Conservation (phyloP, 2,329 filamentous ascomycete genomes). For the Massarina eburnea region DNA sequence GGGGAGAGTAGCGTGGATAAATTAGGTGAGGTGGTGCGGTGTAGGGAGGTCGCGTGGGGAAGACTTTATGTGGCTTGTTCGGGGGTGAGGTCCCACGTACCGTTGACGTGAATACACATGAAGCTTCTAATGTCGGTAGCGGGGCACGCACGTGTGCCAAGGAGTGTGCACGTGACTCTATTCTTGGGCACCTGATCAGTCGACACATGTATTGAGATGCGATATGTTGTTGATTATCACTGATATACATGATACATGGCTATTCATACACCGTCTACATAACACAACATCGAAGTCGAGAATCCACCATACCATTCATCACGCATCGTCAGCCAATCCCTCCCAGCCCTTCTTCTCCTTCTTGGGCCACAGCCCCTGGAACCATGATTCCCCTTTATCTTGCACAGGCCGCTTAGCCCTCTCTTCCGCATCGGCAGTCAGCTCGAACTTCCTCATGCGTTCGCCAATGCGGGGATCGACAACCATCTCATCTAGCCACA, state of each 20-base stretch:
- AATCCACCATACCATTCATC: conserved; percentile 15
- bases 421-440: conserved; percentile 69
- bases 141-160: not conserved
- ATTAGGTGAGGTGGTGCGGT: not conserved
- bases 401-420: conserved; percentile 50
- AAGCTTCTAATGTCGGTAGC: not conserved
- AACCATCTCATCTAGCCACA: conserved; percentile 75
- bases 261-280: conserved; percentile 30
- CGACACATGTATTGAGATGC: too few species aligned
- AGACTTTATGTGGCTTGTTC: too few species aligned
- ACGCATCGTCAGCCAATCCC: conserved; percentile 31
- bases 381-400: conserved; percentile 28
- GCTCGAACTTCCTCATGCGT: conserved; percentile 79
- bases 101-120: too few species aligned
- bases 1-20: not conserved
- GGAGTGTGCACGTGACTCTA: not conserved
- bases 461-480: conserved; percentile 73
- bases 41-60: too few species aligned
- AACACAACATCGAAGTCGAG: conserved; percentile 23
- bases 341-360: conserved; percentile 37
- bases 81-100: too few species aligned
- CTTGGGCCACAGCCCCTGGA: conserved; percentile 34
- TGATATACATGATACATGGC: conserved; percentile 26
- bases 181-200: too few species aligned
- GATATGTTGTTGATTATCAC: too few species aligned